Conservation (phyloP, 768 basidiomycete species). For the Boletellus ananiceps region DNA sequence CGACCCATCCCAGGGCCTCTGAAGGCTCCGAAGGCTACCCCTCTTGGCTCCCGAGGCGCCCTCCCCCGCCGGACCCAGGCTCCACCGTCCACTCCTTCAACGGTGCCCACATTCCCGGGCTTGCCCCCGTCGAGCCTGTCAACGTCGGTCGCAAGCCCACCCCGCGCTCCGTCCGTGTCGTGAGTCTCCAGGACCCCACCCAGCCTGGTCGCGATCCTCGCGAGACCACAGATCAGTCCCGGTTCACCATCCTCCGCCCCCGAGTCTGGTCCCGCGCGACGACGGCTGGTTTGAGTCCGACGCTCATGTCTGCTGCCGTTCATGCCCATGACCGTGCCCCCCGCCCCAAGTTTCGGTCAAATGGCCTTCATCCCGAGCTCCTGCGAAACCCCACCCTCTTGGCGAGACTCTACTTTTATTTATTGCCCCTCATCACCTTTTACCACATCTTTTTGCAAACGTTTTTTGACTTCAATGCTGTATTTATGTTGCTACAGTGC, state of each 20-base stretch:
- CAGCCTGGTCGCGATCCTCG: constrained; percentile 39
- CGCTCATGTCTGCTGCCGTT: constrained; percentile 38
- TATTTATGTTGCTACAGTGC: constrained; percentile 79
- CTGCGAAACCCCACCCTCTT: constrained; percentile 54
- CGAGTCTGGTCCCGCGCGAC: constrained; percentile 59
- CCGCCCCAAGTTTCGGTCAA: constrained; percentile 64
- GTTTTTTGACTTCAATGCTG: constrained; percentile 86
- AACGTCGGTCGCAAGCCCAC: constrained; percentile 69
- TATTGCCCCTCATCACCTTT: constrained; percentile 67
- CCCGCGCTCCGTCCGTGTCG: constrained; percentile 77
- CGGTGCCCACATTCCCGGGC: constrained; percentile 33
- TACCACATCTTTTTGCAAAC: constrained; percentile 72
- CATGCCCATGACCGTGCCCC: constrained; percentile 33
- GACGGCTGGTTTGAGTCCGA: constrained; percentile 40
- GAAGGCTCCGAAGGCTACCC: constrained; percentile 69
- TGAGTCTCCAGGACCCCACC: constrained; percentile 56
- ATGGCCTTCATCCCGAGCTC: constrained; percentile 63
- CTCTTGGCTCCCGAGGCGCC: constrained; percentile 78
- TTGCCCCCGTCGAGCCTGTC: constrained; percentile 28
- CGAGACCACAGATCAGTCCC: constrained; percentile 50
- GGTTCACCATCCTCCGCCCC: constrained; percentile 38
- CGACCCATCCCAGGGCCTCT: constrained; percentile 30
- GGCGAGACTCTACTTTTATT: constrained; percentile 59
- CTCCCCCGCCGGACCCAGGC: constrained; percentile 69
- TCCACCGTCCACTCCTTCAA: constrained; percentile 63